These are phyloP conservation scores for Lignosus rhinocerotis DNA, from an alignment of 1,284 basidiomycete genomes.

Conservation along the genomic window DNA sequence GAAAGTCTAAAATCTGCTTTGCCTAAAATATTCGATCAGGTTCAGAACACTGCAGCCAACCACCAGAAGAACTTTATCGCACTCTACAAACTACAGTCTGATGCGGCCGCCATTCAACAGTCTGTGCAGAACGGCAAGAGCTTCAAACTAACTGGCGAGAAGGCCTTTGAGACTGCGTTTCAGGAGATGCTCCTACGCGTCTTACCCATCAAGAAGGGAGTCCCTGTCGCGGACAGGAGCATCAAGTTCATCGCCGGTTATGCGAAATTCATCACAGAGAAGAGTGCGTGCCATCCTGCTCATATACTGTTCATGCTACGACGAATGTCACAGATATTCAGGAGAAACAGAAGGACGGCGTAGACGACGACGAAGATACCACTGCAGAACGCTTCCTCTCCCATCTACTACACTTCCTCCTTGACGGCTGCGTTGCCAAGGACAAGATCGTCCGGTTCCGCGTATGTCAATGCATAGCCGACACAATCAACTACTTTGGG, in stretches of 20 bases:
- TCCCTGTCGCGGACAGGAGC: constrained; percentile 75
- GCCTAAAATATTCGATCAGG: constrained; percentile 77
- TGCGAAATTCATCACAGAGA: constrained; percentile 76
- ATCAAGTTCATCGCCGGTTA: constrained; percentile 88
- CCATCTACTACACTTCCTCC: constrained; percentile 75
- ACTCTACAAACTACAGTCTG: constrained; percentile 80
- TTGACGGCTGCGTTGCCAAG: constrained; percentile 86
- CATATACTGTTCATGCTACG: neutral
- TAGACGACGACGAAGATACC: constrained; percentile 70
- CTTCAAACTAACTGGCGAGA: constrained; percentile 75
- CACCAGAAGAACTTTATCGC: constrained; percentile 92
- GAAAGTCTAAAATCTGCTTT: constrained; percentile 38
- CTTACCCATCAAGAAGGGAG: constrained; percentile 84
- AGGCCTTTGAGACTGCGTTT: constrained; percentile 76
- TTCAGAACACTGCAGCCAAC: constrained; percentile 81
- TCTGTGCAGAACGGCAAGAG: constrained; percentile 49
- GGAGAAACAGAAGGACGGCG: constrained; percentile 37
- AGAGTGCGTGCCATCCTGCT: constrained; percentile 51
- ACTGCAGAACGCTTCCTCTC: constrained; percentile 74
- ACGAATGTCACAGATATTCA: constrained; percentile 31
- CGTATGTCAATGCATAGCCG: constrained; percentile 76
- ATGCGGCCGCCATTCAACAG: constrained; percentile 62
- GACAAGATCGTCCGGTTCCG: constrained; percentile 88
- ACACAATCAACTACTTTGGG: constrained; percentile 79
- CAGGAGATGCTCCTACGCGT: constrained; percentile 73